Conservation (phyloP, 257 asterid species). For the Capsicum baccatum region DNA sequence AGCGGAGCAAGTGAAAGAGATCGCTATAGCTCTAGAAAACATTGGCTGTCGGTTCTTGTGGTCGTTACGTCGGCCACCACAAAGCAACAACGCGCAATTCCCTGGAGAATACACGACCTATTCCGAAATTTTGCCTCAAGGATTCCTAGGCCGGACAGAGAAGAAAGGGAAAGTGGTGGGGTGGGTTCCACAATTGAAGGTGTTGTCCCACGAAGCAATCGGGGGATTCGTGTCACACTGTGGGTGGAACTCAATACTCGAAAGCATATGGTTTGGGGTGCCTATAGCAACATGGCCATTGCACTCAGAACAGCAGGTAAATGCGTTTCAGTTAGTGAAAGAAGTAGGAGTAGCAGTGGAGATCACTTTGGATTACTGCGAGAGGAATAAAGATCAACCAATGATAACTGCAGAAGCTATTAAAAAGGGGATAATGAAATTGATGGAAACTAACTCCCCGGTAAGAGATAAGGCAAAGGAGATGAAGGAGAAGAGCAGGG, state of each 20-base stretch:
- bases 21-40: slow-evolving; percentile 15
- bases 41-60: slow-evolving; percentile 26
- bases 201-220: slow-evolving; percentile 48
- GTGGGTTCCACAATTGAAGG: slow-evolving; percentile 57
- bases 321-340: slow-evolving; percentile 61
- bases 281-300: slow-evolving; percentile 72
- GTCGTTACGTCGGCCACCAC: slow-evolving; percentile 32
- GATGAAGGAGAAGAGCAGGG: slow-evolving; percentile 50
- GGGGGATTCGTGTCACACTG: slow-evolving; percentile 75
- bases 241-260: slow-evolving; percentile 73
- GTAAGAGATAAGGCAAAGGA: slow-evolving; percentile 43
- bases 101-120: slow-evolving; percentile 29
- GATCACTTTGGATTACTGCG: slow-evolving; percentile 45
- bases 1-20: slow-evolving; percentile 24
- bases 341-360: slow-evolving; percentile 58
- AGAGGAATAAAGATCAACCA: slow-evolving; percentile 33
- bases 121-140: slow-evolving; percentile 50
- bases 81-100: background rate
- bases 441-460: slow-evolving; percentile 49
- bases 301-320: slow-evolving; percentile 62
- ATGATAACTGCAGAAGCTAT: slow-evolving; percentile 41
- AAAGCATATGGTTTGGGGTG: slow-evolving; percentile 66
- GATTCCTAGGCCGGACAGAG: slow-evolving; percentile 51
- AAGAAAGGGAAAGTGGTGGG: slow-evolving; percentile 56
- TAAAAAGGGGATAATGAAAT: slow-evolving; percentile 46